Evolutionary conservation across 208 protist species (phyloP).

Genomic region (Phytomonas serpens): DNA sequence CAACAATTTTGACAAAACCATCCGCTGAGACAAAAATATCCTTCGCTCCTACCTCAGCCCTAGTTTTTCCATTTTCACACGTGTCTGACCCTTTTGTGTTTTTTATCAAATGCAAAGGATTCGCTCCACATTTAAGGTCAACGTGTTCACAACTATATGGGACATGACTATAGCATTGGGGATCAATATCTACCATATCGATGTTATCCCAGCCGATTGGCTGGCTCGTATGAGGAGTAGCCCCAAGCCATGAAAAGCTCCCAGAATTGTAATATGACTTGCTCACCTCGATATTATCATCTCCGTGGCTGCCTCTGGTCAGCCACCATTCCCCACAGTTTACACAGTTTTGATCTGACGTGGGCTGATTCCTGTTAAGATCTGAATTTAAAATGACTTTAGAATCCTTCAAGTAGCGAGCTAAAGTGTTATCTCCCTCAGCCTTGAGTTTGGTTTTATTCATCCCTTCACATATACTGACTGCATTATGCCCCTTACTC

Average conservation of each 20-base stretch:
- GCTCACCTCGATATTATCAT: constrained; percentile 75
- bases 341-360: constrained; percentile 14
- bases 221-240: background rate
- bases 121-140: background rate
- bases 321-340: constrained; percentile 39
- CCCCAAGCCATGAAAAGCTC: constrained; percentile 59
- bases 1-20: background rate
- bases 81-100: background rate
- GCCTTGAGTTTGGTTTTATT: background rate
- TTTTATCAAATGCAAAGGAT: background rate
- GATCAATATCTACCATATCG: background rate
- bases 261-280: constrained; percentile 51
- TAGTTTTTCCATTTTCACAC: background rate
- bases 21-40: background rate
- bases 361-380: background rate
- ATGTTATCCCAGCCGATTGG: background rate
- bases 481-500: background rate
- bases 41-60: background rate
- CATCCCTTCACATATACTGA: background rate
- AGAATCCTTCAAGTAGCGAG: background rate
- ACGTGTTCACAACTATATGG: background rate
- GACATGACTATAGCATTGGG: background rate
- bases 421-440: background rate
- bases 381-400: constrained; percentile 19
- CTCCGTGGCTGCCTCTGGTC: constrained; percentile 35